Evolutionary conservation across 331 rosid species (phyloP), one percentile per base, ranked within the genome.

Genomic region (Stylosanthes scabra): DNA sequence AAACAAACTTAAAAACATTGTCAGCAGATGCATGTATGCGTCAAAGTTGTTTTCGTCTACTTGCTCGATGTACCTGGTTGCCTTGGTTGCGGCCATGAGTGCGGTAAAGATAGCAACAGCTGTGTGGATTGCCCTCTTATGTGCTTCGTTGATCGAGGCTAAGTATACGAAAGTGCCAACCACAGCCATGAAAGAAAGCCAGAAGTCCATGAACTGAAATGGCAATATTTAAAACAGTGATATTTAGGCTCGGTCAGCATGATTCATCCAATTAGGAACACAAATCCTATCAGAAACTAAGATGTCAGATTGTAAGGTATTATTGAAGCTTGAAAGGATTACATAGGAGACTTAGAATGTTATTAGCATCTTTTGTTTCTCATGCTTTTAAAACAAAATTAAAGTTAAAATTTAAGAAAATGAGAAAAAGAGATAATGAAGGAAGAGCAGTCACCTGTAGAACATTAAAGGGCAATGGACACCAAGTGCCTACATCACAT

Each of bases 161-260:
- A 94, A 82, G 83, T 87, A 91, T 67, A 94, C 83, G 9, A 86
- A 91, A 67, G 97, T 94, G 88, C 97, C 90, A 78, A 90, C 83
- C 74, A 91, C 90, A 31, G 99, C 99, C 99, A 94, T 86, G 90
- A 94, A 94, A 78, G 97, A 94, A 63, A 94, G 93, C 99, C 99
- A 94, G 76, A 94, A 88, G 85, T 94, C 99, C 97, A 94, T 78
- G 84, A 94, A 90, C 99, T 94, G 90, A 82, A 88, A 86, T 71
- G 68, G 63, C 63, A 71, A 77, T 62, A 74, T 14, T 67, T 69
- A 27, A 79, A 50, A 45, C 54, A 37, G 67, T 49, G 39, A 29
- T 69, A 28, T 9, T 59, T 15, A 40, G 12, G 46, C 29, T 13
- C 34, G 9, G 40, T 47, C 51, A 27, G 25, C 68, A 49, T 51